A percentile compares a stretch with the other conserved stretches of the same genome.
Conservation (phyloP, 2,329 filamentous ascomycete species). For the Westerdykella aurantiaca region DNA sequence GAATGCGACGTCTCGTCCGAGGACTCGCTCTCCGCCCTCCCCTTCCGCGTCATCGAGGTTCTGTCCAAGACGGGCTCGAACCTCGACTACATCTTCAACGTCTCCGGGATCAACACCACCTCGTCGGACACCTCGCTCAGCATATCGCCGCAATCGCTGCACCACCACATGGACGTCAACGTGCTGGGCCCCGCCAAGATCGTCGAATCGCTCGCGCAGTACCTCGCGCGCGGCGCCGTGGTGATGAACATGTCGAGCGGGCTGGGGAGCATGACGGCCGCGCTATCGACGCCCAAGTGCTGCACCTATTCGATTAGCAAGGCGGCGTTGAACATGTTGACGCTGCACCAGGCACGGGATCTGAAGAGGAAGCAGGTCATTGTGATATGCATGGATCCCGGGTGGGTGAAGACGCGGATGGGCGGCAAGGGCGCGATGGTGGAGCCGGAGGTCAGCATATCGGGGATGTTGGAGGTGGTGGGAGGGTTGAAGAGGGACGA, state of each 20-base stretch:
- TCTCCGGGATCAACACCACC: conserved; percentile 40
- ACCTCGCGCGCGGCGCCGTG: conserved; percentile 26
- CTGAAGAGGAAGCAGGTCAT: conserved; percentile 32
- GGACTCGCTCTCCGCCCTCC: conserved; percentile 31
- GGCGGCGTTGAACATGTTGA: conserved; percentile 42
- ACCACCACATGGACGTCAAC: conserved; percentile 42
- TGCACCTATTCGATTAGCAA: conserved; percentile 42
- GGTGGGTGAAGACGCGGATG: conserved; percentile 44
- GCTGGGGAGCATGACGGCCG: conserved; percentile 28
- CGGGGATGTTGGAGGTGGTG: conserved; percentile 36
- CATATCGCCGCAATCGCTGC: conserved; percentile 34
- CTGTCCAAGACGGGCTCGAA: conserved; percentile 30
- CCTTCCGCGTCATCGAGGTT: conserved; percentile 31
- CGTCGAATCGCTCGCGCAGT: conserved; percentile 34
- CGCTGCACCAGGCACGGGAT: conserved; percentile 38
- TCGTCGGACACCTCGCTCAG: conserved; percentile 36
- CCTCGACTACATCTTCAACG: conserved; percentile 40
- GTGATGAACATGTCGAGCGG: conserved; percentile 35
- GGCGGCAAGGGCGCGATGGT: conserved; percentile 40
- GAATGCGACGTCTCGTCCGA: conserved; percentile 36
- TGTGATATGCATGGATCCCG: conserved; percentile 41
- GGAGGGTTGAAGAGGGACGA: conserved; percentile 27
- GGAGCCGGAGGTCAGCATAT: conserved; percentile 35
- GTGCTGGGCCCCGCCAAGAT: conserved; percentile 46
- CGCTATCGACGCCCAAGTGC: conserved; percentile 29